Evolutionary conservation across 306 rosid species (phyloP).

Genomic region (Purshia tridentata): DNA sequence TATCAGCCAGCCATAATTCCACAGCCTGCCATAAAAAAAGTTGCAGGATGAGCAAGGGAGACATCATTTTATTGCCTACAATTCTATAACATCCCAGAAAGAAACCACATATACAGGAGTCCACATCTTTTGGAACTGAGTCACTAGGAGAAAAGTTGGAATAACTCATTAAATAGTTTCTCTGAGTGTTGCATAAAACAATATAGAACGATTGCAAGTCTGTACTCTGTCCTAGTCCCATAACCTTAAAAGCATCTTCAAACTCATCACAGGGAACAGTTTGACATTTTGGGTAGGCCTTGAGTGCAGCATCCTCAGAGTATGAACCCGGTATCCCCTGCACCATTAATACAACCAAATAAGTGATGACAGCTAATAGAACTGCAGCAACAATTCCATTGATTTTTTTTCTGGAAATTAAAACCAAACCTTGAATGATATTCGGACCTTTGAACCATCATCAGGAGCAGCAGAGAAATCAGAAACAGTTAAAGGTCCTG

Average conservation of each 20-base stretch:
- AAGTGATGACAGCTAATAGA: not conserved
- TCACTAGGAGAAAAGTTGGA: not conserved
- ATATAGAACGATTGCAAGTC: not conserved
- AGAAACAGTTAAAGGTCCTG: conserved; percentile 58
- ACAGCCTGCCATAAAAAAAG: too few species aligned
- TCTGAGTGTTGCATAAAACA: not conserved
- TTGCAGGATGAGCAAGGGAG: too few species aligned
- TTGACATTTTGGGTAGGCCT: conserved; percentile 67
- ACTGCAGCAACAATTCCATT: not conserved
- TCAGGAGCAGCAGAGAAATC: conserved; percentile 43
- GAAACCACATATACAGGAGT: too few species aligned
- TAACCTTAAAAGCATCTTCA: conserved; percentile 57
- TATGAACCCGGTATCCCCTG: conserved; percentile 71
- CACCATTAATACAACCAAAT: conserved; percentile 31
- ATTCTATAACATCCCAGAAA: too few species aligned
- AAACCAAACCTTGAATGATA: conserved; percentile 55
- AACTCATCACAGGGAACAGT: conserved; percentile 63
- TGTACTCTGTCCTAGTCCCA: not conserved
- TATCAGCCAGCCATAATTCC: too few species aligned
- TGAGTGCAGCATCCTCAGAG: conserved; percentile 68
- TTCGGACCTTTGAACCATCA: conserved; percentile 38
- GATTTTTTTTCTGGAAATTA: not conserved
- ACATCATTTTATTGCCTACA: too few species aligned
- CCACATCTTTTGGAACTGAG: too few species aligned
- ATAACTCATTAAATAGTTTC: not conserved